Base-by-base conservation (phyloP, 2,329 filamentous ascomycete genomes). In the Fusarium penzigii region DNA sequence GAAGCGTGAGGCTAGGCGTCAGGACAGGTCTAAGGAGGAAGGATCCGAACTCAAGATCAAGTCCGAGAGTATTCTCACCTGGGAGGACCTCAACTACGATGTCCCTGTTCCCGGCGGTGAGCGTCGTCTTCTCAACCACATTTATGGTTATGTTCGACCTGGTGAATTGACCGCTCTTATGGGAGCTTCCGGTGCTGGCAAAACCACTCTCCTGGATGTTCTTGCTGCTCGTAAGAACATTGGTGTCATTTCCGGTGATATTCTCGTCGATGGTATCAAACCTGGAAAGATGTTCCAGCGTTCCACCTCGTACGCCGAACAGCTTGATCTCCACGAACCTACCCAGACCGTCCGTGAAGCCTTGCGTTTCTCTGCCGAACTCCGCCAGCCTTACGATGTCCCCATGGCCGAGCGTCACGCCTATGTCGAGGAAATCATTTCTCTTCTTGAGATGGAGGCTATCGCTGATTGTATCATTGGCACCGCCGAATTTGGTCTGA, bases 121-220 rank as follows among this genome's bases (percentile, higher is more conserved):
- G 5, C 76, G 81, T 10, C 78, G 79, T 5, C 76, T 86, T 6
- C 77, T 86, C 2, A 77, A 78, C 65, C 72, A 76, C 39, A 73
- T 84, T 2, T 81, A 74, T 50, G 92, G 86, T 2, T 93, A 87
- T 61, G 88, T 92, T 46, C 85, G 87, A 56, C 89, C 89, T 2
- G 89, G 90, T 36, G 83, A 87, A 62, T 78, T 93, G 10, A 92
- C 88, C 3, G 89, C 89, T 3, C 75, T 94, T 2, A 92, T 94
- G 88, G 90, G 90, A 39, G 86, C 87, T 7, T 91, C 88, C 6
- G 89, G 89, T n/a, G 91, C 90, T 5, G 91, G 91, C 44, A 96
- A 96, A 74, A 94, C 90, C 0, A 95, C 91, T 0, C 75, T 95
- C 1, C 76, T 96, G 3, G 89, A 96, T 63, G 89, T 93, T 1